Evolutionary conservation across 2,329 filamentous ascomycete genomes (phyloP).

Genomic region (Diplodia seriata): DNA sequence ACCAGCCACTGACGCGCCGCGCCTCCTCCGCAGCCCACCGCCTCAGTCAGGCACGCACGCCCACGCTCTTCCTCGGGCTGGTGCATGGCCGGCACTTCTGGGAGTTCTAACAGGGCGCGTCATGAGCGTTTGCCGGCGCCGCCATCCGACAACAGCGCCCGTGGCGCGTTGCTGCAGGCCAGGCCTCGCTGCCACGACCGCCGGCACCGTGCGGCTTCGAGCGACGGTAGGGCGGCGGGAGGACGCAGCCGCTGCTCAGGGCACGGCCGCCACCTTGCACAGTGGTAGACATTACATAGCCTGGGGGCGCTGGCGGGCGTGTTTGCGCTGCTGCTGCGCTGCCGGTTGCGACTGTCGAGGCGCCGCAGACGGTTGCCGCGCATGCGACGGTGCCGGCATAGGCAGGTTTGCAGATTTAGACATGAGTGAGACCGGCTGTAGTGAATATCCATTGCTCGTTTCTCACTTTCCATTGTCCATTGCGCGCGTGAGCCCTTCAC

Average conservation of each 20-base stretch:
- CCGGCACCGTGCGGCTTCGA: not conserved
- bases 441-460: not conserved
- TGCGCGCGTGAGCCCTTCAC: not conserved
- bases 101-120: not conserved
- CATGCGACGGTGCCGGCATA: not conserved
- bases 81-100: not conserved
- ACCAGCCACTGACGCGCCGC: conserved; percentile 2
- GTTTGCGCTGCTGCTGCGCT: conserved; percentile 6
- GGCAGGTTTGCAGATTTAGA: not conserved
- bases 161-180: not conserved
- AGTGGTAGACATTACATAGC: not conserved
- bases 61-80: conserved; percentile 6
- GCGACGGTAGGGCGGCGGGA: not conserved
- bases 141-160: not conserved
- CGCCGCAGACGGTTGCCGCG: not conserved
- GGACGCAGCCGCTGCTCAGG: not conserved
- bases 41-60: not conserved
- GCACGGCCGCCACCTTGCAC: not conserved
- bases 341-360: not conserved
- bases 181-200: not conserved
- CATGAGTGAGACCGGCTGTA: not conserved
- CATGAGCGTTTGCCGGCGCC: not conserved
- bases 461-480: not conserved
- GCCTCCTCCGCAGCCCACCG: not conserved
- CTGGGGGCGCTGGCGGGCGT: not conserved